Percentiles rank a stretch among this genome's conserved stretches.
phyloP scores from a whole-genome alignment of 805 yeast species.

The Barnettozyma sucrosica region DNA sequence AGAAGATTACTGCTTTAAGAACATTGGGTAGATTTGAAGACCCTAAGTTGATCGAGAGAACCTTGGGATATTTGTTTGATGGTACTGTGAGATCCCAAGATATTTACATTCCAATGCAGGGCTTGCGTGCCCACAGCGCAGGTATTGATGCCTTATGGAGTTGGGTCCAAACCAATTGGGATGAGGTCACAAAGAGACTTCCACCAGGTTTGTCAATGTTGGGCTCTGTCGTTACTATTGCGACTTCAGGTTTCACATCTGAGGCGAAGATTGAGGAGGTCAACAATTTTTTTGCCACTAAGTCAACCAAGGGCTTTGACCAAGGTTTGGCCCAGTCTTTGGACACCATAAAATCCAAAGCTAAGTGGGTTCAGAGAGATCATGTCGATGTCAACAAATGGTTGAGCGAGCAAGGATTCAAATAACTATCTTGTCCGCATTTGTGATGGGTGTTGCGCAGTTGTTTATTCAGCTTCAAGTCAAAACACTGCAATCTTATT shows the following conservation, averaged over 20 bases:
- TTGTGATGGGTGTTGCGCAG: neutral
- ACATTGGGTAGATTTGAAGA: conserved; percentile 60
- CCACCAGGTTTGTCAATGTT: conserved; percentile 83
- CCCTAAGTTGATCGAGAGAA: conserved; percentile 45
- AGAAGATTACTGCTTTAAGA: conserved; percentile 63
- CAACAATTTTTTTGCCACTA: conserved; percentile 43
- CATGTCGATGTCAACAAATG: conserved; percentile 40
- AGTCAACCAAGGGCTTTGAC: conserved; percentile 58
- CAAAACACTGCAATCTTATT: too few relatives aligned
- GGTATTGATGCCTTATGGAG: conserved; percentile 69
- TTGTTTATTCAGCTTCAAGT: too few relatives aligned
- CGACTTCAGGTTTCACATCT: conserved; percentile 58
- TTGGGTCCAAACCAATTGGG: conserved; percentile 77
- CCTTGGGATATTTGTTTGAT: conserved; percentile 50
- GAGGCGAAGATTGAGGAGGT: conserved; percentile 46
- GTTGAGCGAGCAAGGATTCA: conserved; percentile 35
- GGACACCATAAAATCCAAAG: conserved; percentile 52
- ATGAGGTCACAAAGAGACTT: conserved; percentile 51
- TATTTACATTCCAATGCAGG: conserved; percentile 69
- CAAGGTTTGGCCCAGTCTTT: conserved; percentile 60
- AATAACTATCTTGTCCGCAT: conserved; percentile 3
- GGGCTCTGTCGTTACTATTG: conserved; percentile 61
- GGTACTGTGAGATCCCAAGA: conserved; percentile 66
- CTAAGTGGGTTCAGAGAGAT: conserved; percentile 56
- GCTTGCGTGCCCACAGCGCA: conserved; percentile 53